Base-by-base conservation (phyloP, 2,329 filamentous ascomycete genomes). In the Chaetomiaceae sp. region DNA sequence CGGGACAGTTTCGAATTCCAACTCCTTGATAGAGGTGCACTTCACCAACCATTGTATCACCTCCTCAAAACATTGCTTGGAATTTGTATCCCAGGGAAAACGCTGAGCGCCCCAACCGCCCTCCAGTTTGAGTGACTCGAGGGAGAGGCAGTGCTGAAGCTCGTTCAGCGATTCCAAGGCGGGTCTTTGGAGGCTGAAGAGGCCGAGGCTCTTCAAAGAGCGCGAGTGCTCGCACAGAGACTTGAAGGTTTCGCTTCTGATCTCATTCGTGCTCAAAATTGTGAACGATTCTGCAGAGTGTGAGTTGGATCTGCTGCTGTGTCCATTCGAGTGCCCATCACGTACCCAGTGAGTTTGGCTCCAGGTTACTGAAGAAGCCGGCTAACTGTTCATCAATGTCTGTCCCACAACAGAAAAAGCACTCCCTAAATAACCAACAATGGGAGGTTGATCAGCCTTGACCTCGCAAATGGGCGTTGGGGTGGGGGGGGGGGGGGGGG, bases 301-400 rank as follows among this genome's bases (percentile, higher is more conserved):
- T 44, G 12, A 51, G 23, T 6, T 7, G 14, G 15, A 1, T 17
- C 22, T 22, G 31, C 29, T 20, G 29, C 20, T 14, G 20, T 20
- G 17, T 9, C 14, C n/a, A 19, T 36, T 14, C 19, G 34, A 3
- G 25, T 27, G 8, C 15, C 19, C 12, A 9, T 25, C 14, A 52
- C 54, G 9, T 53, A 60, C 59, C 54, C 11, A 89, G 68, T 1
- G 76, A 81, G 57, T 87, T 77, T 2, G 76, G 72, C 17, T 69
- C 74, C 45, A 89, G 72, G 1, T 73, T 72, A 22, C 69, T 69
- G 43, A 89, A 73, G 61, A 88, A 86, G 2, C 71, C 69, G 1
- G 82, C 78, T 46, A 87, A 71, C 37, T 80, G 73, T 25, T 75
- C 68, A 55, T 88, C 85, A 6, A 77, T 74, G n/a, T 76, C 73